These are phyloP conservation scores for Agaricus subrufescens DNA, from an alignment of 768 basidiomycete species.

Conservation along the genomic window DNA sequence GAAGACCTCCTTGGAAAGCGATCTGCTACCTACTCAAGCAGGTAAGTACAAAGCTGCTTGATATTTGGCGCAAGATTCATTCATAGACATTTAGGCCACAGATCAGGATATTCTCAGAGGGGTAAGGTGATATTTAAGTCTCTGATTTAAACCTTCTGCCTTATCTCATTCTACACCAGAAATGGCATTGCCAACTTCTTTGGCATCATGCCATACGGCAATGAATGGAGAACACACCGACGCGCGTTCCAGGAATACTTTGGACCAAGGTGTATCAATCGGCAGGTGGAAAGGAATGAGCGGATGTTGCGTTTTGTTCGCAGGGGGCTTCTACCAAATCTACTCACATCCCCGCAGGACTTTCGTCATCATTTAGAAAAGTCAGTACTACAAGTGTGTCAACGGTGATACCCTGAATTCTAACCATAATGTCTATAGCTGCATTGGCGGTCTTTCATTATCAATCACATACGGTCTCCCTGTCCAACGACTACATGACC, in stretches of 20 bases:
- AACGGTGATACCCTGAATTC: neutral
- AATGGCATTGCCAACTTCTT: neutral
- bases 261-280: slow-evolving; percentile 1
- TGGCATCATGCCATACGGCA: slow-evolving; percentile 19
- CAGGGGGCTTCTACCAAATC: neutral
- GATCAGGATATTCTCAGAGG: neutral
- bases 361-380: neutral
- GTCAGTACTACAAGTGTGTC: neutral
- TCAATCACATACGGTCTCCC: slow-evolving; percentile 9
- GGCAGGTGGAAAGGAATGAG: neutral
- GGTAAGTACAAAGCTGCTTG: neutral
- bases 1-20: slow-evolving; percentile 11
- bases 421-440: neutral
- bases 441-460: neutral
- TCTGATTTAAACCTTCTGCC: neutral
- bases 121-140: neutral
- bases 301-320: neutral
- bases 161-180: neutral
- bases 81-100: neutral
- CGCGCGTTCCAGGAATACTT: slow-evolving; percentile 23
- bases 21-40: slow-evolving; percentile 7
- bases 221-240: slow-evolving; percentile 19
- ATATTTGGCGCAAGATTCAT: too few species aligned
- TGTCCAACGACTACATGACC: neutral
- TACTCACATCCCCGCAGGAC: neutral